A percentile compares a stretch with the other conserved stretches of the same genome.
Conservation (phyloP, 371 early-diverging fungal species). For the Mortierella sp. region DNA sequence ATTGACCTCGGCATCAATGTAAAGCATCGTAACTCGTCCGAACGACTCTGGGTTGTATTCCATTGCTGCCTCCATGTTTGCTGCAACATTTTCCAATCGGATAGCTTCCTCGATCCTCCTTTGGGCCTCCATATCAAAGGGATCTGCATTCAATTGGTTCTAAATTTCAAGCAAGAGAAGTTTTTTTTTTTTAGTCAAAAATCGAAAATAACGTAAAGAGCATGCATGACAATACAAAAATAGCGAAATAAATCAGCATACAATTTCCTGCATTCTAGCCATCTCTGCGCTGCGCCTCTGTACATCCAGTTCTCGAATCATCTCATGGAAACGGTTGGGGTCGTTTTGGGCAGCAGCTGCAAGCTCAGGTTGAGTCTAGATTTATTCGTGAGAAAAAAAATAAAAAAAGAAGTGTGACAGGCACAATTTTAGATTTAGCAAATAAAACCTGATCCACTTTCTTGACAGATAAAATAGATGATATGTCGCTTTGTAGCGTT, state of each 20-base stretch:
- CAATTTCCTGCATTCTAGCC: constrained; percentile 66
- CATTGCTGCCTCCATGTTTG: constrained; percentile 92
- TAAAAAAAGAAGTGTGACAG: background rate
- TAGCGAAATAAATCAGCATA: constrained; percentile 19
- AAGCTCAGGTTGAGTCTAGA: constrained; percentile 78
- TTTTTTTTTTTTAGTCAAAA: constrained; percentile 3
- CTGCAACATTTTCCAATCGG: constrained; percentile 85
- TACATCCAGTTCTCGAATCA: constrained; percentile 75
- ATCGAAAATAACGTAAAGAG: background rate
- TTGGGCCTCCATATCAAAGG: constrained; percentile 93
- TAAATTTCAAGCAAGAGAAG: background rate
- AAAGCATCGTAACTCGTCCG: constrained; percentile 89
- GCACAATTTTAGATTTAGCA: too few relatives aligned
- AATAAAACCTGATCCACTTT: background rate
- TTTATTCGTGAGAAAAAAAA: background rate
- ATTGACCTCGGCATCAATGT: constrained; percentile 92
- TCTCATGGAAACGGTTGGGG: constrained; percentile 73
- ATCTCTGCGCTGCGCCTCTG: constrained; percentile 69
- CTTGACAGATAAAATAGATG: background rate
- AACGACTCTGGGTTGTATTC: constrained; percentile 97
- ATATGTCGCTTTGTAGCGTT: constrained; percentile 10
- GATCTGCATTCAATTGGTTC: constrained; percentile 77
- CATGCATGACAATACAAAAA: background rate
- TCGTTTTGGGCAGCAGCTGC: constrained; percentile 77
- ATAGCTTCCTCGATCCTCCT: constrained; percentile 93